Evolutionary conservation across 2,329 filamentous ascomycete species (phyloP).

Genomic region (Penicillium sp.): DNA sequence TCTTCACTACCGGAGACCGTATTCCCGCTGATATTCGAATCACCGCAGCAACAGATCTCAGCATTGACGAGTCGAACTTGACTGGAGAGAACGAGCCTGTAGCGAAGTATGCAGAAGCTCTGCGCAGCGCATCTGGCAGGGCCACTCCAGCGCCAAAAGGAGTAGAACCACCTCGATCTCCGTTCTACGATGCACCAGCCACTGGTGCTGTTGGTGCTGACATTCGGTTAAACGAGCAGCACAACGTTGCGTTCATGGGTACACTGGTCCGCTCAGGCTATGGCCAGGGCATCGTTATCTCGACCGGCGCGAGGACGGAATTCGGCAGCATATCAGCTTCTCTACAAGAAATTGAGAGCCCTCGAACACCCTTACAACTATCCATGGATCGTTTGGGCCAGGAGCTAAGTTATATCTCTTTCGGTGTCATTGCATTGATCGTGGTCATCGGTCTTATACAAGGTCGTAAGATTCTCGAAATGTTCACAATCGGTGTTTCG

Average conservation of each 20-base stretch:
- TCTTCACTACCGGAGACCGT: slow-evolving; percentile 91
- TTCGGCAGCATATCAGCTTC: slow-evolving; percentile 95
- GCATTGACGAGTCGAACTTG: slow-evolving; percentile 92
- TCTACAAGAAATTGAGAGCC: slow-evolving; percentile 88
- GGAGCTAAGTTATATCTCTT: slow-evolving; percentile 92
- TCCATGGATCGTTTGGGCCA: slow-evolving; percentile 97
- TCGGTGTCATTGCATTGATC: slow-evolving; percentile 86
- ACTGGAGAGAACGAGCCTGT: slow-evolving; percentile 96
- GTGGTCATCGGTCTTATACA: slow-evolving; percentile 83
- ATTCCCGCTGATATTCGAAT: slow-evolving; percentile 95
- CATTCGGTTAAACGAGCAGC: slow-evolving; percentile 62
- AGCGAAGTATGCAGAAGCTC: slow-evolving; percentile 60
- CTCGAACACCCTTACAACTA: slow-evolving; percentile 81
- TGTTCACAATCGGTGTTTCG: slow-evolving; percentile 96
- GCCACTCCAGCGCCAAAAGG: slow-evolving; percentile 28
- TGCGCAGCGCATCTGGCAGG: slow-evolving; percentile 32
- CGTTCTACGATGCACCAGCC: slow-evolving; percentile 52
- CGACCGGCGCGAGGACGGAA: slow-evolving; percentile 84
- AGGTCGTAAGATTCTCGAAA: slow-evolving; percentile 79
- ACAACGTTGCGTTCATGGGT: slow-evolving; percentile 97
- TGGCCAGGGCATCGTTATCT: slow-evolving; percentile 93
- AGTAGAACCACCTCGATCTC: slow-evolving; percentile 42
- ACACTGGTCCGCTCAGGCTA: slow-evolving; percentile 91
- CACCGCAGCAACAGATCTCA: slow-evolving; percentile 76
- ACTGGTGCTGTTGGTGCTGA: slow-evolving; percentile 55